These are phyloP conservation scores for Plantago lanceolata DNA, from an alignment of 305 asterid species.

Conservation along the genomic window DNA sequence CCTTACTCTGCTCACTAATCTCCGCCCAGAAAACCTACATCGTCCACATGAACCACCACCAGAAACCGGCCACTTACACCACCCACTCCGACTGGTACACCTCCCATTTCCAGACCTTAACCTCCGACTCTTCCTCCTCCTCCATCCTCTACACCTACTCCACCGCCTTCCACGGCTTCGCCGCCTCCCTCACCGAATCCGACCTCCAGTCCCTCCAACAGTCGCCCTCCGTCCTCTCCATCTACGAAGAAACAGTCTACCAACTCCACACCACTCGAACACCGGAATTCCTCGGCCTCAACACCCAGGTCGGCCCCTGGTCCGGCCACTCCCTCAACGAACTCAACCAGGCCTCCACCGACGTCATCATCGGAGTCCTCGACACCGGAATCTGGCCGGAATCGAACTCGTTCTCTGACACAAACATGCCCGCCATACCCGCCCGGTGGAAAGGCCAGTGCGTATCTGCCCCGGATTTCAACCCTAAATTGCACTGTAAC, in stretches of 20 bases:
- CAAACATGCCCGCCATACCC: constrained; percentile 36
- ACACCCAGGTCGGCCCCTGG: constrained; percentile 31
- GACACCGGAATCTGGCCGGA: constrained; percentile 79
- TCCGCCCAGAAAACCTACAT: constrained; percentile 45
- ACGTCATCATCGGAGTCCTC: constrained; percentile 55
- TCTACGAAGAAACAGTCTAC: constrained; percentile 48
- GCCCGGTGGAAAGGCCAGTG: constrained; percentile 55
- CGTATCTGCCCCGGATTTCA: constrained; percentile 39
- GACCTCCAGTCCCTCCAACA: constrained; percentile 44
- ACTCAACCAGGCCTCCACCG: constrained; percentile 45
- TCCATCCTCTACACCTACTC: constrained; percentile 48
- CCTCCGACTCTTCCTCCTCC: constrained; percentile 31
- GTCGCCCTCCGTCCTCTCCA: constrained; percentile 40
- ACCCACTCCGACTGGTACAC: constrained; percentile 64
- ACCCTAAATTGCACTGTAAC: constrained; percentile 48
- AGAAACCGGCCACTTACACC: constrained; percentile 43
- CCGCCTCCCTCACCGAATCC: constrained; percentile 41
- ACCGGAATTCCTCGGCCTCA: constrained; percentile 54
- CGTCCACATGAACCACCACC: constrained; percentile 58
- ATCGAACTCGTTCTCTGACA: constrained; percentile 41
- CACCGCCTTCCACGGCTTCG: constrained; percentile 45
- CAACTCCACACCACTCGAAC: constrained; percentile 56
- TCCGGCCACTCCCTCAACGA: constrained; percentile 35
- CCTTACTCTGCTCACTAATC: constrained; percentile 18
- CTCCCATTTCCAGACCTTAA: constrained; percentile 45